Evolutionary conservation across 768 basidiomycete genomes (phyloP).

Genomic region (Termitomyces sp.): DNA sequence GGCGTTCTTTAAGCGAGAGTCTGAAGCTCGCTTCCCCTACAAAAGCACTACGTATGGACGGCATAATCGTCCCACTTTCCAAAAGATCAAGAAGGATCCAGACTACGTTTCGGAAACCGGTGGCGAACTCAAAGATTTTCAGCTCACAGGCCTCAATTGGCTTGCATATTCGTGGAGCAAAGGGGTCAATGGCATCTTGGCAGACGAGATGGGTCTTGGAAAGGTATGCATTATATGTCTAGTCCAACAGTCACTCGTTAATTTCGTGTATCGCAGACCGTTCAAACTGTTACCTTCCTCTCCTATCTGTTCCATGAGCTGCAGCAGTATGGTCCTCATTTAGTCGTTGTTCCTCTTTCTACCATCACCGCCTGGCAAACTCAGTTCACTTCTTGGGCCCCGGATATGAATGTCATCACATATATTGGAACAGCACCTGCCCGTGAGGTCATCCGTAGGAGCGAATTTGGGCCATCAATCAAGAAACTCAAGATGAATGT

Average conservation of each 20-base stretch:
- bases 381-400: slow-evolving; percentile 93
- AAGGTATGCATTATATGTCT: slow-evolving; percentile 47
- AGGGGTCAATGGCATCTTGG: slow-evolving; percentile 94
- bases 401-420: slow-evolving; percentile 93
- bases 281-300: slow-evolving; percentile 93
- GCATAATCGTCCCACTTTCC: slow-evolving; percentile 69
- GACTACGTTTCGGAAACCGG: slow-evolving; percentile 76
- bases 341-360: slow-evolving; percentile 96
- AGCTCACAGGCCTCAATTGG: slow-evolving; percentile 97
- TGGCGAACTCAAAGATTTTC: slow-evolving; percentile 93
- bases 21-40: slow-evolving; percentile 77
- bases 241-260: background rate
- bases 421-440: slow-evolving; percentile 89
- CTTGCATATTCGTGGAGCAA: slow-evolving; percentile 94
- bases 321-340: slow-evolving; percentile 93
- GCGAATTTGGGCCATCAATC: slow-evolving; percentile 85
- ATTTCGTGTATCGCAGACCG: slow-evolving; percentile 48
- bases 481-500: slow-evolving; percentile 98
- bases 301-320: slow-evolving; percentile 91
- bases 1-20: slow-evolving; percentile 71
- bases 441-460: slow-evolving; percentile 86
- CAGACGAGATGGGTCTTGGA: slow-evolving; percentile 99
- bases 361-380: slow-evolving; percentile 98
- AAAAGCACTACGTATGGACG: slow-evolving; percentile 69
- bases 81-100: slow-evolving; percentile 83